Conservation (phyloP, 2,329 filamentous ascomycete genomes). For the Paramyrothecium sp. region DNA sequence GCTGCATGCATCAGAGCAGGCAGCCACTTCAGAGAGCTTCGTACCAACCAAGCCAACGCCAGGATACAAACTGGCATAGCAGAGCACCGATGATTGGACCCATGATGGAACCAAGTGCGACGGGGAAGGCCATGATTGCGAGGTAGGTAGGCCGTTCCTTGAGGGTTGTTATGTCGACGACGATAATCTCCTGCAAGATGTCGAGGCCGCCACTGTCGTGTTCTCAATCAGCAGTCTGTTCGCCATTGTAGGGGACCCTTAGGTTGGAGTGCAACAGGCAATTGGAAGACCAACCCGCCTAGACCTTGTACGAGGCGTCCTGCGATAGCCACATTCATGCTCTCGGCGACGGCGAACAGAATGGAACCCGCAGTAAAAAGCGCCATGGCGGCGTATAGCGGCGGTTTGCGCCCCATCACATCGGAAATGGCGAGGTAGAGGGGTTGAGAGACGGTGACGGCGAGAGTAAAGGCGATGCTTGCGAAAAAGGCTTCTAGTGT, state of each 20-base stretch:
- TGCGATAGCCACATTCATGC: not conserved
- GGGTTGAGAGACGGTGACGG: not conserved
- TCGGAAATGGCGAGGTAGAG: not conserved
- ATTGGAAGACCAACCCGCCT: too few species aligned
- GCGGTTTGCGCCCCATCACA: not conserved
- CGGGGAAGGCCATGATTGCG: slow-evolving; percentile 20
- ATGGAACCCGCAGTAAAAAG: not conserved
- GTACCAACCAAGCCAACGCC: slow-evolving; percentile 32
- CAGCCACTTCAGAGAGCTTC: not conserved
- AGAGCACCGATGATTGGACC: slow-evolving; percentile 24
- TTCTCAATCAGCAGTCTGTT: too few species aligned
- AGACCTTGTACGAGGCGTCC: not conserved
- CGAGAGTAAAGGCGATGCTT: not conserved
- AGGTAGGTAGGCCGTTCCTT: slow-evolving; percentile 26
- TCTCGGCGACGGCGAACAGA: not conserved
- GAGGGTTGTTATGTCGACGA: slow-evolving; percentile 31
- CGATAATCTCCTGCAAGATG: slow-evolving; percentile 15
- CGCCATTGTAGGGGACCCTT: too few species aligned
- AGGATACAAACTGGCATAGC: slow-evolving; percentile 17
- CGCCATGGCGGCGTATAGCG: not conserved
- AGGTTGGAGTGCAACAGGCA: too few species aligned
- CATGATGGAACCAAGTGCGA: slow-evolving; percentile 14
- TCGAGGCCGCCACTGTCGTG: not conserved
- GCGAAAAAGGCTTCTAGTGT: not conserved
- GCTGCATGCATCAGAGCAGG: too few species aligned